Base-by-base conservation (phyloP, 257 asterid species). In the Nicotiana noctiflora region DNA sequence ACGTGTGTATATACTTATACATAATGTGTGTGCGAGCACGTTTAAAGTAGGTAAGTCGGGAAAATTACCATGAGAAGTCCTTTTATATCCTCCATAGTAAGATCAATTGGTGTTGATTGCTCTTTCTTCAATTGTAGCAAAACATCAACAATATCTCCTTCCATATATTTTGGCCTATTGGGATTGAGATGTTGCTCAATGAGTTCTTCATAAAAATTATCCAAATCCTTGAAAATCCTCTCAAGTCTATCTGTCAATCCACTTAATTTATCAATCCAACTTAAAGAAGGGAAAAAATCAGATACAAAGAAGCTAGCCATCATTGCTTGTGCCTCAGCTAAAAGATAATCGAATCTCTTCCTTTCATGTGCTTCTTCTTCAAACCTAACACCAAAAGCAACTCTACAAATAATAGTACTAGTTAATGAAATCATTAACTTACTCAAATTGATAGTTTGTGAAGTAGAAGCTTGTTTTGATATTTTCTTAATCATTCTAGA, bases 61-160 rank as follows among this genome's bases (percentile, higher is more conserved):
- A 14, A 8, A 14, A 32, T 18, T 66, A 32, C 52, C 52, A 66
- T 66, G 9, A 66, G 4, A 32, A 66, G 18, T 66, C 4, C 76
- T 5, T 67, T 67, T 67, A 67, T 37, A 46, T 37, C 10, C 32
- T 68, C 56, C 56, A 37, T 2, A 37, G 76, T 68, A 5, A 68
- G n/a, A 37, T 68, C 56, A 19, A 68, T 68, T 68, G 76, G n/a
- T 4, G 56, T 19, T 37, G 3, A 37, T 68, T 68, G 5, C 1
- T 68, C 32, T 19, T 37, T 68, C 76, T 68, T 68, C n/a, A 68
- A 68, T 37, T 37, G 76, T 5, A 68, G 76, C 76, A 68, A 10
- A 68, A 37, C 1, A 37, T 68, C 76, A 68, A 68, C 5, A 68
- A 67, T 37, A 0, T n/a, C 56, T 1, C 76, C 56, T 11, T 37